Percentiles rank a stretch among this genome's conserved stretches.
These are phyloP conservation scores for Fusarium irregulare DNA, from an alignment of 2,329 filamentous ascomycete species.

Conservation along the genomic window DNA sequence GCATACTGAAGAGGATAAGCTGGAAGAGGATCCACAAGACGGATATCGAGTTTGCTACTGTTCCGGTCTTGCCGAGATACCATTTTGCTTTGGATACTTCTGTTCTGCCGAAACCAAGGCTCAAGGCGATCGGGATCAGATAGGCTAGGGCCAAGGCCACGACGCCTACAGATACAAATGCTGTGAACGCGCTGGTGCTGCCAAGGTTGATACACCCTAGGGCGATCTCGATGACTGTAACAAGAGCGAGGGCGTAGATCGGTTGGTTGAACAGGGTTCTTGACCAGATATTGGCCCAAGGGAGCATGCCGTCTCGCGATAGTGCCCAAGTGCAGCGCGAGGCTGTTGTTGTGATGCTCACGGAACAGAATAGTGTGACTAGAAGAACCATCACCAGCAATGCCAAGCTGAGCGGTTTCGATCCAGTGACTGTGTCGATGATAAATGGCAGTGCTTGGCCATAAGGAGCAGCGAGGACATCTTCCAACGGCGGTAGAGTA, in stretches of 20 bases:
- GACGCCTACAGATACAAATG: neutral
- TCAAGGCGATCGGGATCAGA: neutral
- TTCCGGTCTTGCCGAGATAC: neutral
- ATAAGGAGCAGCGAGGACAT: neutral
- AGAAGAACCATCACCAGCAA: neutral
- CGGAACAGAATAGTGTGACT: neutral
- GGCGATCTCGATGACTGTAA: neutral
- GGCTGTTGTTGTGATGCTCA: neutral
- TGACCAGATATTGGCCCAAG: neutral
- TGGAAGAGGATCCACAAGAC: neutral
- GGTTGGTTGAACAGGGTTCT: neutral
- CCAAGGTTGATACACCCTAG: neutral
- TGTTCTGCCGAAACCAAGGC: neutral
- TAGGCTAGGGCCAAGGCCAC: neutral
- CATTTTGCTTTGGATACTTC: neutral
- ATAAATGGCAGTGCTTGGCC: neutral
- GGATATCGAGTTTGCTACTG: neutral
- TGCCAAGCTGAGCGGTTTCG: neutral
- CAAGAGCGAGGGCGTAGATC: neutral
- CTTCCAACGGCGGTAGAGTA: neutral
- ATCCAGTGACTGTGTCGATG: neutral
- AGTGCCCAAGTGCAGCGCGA: neutral
- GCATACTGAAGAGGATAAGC: neutral
- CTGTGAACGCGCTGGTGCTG: conserved; percentile 4
- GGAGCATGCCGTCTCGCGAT: neutral